Percentiles rank a stretch among this genome's conserved stretches.
Conservation (phyloP, 2,329 filamentous ascomycete genomes). For the Neurospora sp. region DNA sequence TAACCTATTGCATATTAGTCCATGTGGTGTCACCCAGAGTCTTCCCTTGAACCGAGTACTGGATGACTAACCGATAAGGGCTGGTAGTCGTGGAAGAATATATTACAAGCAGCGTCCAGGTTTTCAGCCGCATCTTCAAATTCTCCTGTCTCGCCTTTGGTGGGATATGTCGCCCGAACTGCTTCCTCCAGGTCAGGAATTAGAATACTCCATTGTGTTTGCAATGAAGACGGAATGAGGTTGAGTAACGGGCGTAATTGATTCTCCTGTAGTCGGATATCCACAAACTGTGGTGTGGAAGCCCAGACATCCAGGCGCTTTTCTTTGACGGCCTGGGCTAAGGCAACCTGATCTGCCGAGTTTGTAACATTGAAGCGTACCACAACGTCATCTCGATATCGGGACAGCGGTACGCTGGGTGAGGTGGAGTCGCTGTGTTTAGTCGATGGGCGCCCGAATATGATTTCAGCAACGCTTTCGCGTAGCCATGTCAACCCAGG, state of each 20-base stretch:
- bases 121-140: slow-evolving; percentile 13
- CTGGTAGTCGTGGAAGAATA: slow-evolving; percentile 92
- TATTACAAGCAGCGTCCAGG: slow-evolving; percentile 35
- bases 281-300: slow-evolving; percentile 69
- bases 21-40: background rate
- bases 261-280: slow-evolving; percentile 68
- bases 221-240: slow-evolving; percentile 63
- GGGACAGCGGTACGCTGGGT: slow-evolving; percentile 21
- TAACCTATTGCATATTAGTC: slow-evolving; percentile 27
- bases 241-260: slow-evolving; percentile 69
- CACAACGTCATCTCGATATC: slow-evolving; percentile 74
- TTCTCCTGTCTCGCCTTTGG: slow-evolving; percentile 14
- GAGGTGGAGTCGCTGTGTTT: slow-evolving; percentile 18
- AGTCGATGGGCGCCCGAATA: slow-evolving; percentile 36
- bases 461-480: slow-evolving; percentile 36
- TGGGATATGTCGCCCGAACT: slow-evolving; percentile 66
- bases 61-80: slow-evolving; percentile 55
- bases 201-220: slow-evolving; percentile 54
- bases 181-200: slow-evolving; percentile 72
- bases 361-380: slow-evolving; percentile 74
- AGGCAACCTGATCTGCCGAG: slow-evolving; percentile 54
- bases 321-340: slow-evolving; percentile 62
- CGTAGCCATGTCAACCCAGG: slow-evolving; percentile 41
- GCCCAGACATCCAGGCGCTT: slow-evolving; percentile 89
- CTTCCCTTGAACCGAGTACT: background rate